Evolutionary conservation across 202 grass and related monocot genomes (phyloP), one percentile per base, ranked within the genome.

Genomic region (Elaeis oleifera): DNA sequence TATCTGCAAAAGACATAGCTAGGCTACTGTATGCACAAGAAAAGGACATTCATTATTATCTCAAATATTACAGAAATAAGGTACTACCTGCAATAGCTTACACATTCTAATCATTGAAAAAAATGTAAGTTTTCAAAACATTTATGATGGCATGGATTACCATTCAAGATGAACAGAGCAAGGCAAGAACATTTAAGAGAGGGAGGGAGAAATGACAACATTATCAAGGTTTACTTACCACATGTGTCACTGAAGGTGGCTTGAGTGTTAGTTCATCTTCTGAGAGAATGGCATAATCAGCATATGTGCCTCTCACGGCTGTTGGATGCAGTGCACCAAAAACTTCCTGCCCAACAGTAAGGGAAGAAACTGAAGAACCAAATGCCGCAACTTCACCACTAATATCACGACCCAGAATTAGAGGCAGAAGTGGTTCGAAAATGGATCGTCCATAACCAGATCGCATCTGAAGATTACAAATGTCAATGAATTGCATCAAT

Each of bases 291-390:
- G 88, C 92, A 76, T 91, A 91, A 81, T 97, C 88, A 62, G 82
- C 74, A 57, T 85, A 91, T 53, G 88, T 97, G 61, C 88, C 92
- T 77, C 92, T 86, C 13, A 89, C 69, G n/a, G 92, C 92, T 69
- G 92, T 97, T 55, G 92, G 92, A 71, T 91, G 87, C 76, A 97
- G 75, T 23, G 87, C 81, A 52, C 92, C 92, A 51, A 86, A 97
- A 63, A 91, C 92, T 78, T 97, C 84, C 71, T 97, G 92, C 22
- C 87, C 92, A 23, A 89, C 56, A 65, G 60, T 79, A 58, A 91
- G 68, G 44, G 81, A 89, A 15, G 84, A 86, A 16, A 63, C 74
- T 0, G 71, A 91, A 70, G 87, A 72, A 67, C 92, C 92, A 20
- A 84, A 69, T 51, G 92, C 87, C 53, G 74, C 84, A 57, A 97